Percentiles rank a stretch among this genome's conserved stretches.
These are phyloP conservation scores for Hyphopichia khmerensis DNA, from an alignment of 1,139 yeast species.

Conservation along the genomic window DNA sequence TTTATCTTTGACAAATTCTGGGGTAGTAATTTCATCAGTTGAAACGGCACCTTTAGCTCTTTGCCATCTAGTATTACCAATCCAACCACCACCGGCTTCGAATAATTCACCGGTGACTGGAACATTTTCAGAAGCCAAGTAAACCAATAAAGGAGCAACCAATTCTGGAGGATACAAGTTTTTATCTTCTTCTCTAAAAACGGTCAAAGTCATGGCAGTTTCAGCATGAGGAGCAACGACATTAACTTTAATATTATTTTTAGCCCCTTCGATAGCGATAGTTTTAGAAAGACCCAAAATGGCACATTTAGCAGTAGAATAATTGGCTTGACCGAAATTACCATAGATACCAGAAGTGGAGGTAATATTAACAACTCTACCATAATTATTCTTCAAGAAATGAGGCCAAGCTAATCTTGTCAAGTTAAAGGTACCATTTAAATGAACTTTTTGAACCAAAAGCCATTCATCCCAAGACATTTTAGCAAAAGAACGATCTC, in stretches of 20 bases:
- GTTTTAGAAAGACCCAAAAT: conserved; percentile 84
- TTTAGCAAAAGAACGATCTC: conserved; percentile 86
- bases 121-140: conserved; percentile 71
- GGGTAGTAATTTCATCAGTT: conserved; percentile 51
- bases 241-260: conserved; percentile 71
- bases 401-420: conserved; percentile 94
- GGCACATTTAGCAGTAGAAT: conserved; percentile 90
- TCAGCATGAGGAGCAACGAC: conserved; percentile 97
- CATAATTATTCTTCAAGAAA: conserved; percentile 73
- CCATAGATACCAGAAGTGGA: conserved; percentile 98
- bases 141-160: conserved; percentile 87
- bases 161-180: conserved; percentile 84
- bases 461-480: conserved; percentile 87
- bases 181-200: conserved; percentile 72
- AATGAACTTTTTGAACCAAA: conserved; percentile 77
- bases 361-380: conserved; percentile 83
- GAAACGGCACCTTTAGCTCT: conserved; percentile 84
- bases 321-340: conserved; percentile 96
- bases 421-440: conserved; percentile 77
- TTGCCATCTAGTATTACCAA: conserved; percentile 94
- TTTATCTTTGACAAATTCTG: conserved; percentile 71
- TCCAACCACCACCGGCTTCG: conserved; percentile 83
- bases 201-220: conserved; percentile 92
- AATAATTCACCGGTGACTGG: conserved; percentile 48
- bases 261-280: conserved; percentile 87